Evolutionary conservation across 495 filamentous ascomycete genomes (phyloP), one percentile per base, ranked within the genome.

Genomic region (Baudoinia panamericana): DNA sequence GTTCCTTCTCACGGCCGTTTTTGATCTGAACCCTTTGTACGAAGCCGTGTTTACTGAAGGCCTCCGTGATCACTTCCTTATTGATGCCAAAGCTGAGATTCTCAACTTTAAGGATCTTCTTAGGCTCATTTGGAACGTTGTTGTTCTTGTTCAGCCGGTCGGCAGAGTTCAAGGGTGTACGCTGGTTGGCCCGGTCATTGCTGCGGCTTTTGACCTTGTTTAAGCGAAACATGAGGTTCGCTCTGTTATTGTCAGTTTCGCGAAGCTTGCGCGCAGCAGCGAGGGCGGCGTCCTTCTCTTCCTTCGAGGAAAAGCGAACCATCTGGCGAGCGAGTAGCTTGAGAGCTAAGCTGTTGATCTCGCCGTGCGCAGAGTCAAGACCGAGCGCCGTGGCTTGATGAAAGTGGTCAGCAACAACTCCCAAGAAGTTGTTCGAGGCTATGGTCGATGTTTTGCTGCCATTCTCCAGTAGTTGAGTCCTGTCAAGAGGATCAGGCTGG

Each of bases 351-450:
- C 30, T 15, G 7, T 21, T 5, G 2, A 33, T 22, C n/a, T 26
- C 17, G 19, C 48, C 37, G 11, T 16, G 8, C 13, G 21, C 32
- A 5, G 3, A 17, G 1, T 18, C 24, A 18, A 15, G n/a, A 11
- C 43, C 43, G 2, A 44, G 30, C 12, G 46, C 43, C 11, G 48
- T 17, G 8, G 33, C 15, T 8, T 27, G 29, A 12, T 18, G 32
- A 16, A 52, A 22, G 28, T 35, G 48, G 17, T 52, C 48, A 3
- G 32, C 25, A 6, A 52, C 22, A 2, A 52, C 38, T 10, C 43
- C 39, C 13, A 25, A 21, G 26, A 37, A 46, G 23, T 45, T 45
- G 5, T 22, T 16, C 13, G 36, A 37, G 5, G 39, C 48, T 16
- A 52, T 47, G 20, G 44, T 52, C 2, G 48, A 30, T 10, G 32